phyloP scores from a whole-genome alignment of 1,284 basidiomycete genomes.

The Malassezia obtusa region DNA sequence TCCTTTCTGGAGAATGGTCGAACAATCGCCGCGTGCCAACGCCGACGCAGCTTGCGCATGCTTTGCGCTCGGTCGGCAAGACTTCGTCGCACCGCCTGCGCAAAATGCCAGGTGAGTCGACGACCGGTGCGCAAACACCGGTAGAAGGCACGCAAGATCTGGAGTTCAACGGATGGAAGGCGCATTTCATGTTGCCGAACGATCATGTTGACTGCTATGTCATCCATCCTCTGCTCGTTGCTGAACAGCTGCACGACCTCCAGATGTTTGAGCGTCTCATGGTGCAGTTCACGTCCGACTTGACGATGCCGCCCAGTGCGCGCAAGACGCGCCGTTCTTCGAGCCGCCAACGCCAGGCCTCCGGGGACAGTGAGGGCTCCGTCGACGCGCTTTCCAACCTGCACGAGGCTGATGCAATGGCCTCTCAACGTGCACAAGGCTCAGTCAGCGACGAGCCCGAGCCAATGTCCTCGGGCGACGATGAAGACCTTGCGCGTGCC shows the following conservation, averaged over 20 bases:
- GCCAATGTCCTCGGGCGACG: slow-evolving; percentile 2
- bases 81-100: not conserved
- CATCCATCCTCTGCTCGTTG: slow-evolving; percentile 28
- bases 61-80: slow-evolving; percentile 8
- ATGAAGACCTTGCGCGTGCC: slow-evolving; percentile 41
- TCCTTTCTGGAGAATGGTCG: slow-evolving; percentile 2
- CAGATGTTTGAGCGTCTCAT: slow-evolving; percentile 42
- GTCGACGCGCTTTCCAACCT: not conserved
- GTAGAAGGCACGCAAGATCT: not conserved
- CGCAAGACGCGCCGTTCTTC: not conserved
- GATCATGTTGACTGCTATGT: slow-evolving; percentile 9
- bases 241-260: slow-evolving; percentile 34
- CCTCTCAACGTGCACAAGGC: not conserved
- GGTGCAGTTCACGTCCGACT: slow-evolving; percentile 33
- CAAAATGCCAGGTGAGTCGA: not conserved
- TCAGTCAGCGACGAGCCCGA: not conserved
- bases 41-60: slow-evolving; percentile 13
- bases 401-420: not conserved
- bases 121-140: slow-evolving; percentile 5
- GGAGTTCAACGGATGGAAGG: slow-evolving; percentile 8
- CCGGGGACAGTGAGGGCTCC: not conserved
- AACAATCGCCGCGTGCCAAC: slow-evolving; percentile 9
- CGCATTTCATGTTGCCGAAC: slow-evolving; percentile 3
- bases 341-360: not conserved
- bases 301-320: not conserved